Percentiles rank a stretch among this genome's conserved stretches.
These are phyloP conservation scores for Camelina sativa DNA, from an alignment of 345 rosid species.

Conservation along the genomic window DNA sequence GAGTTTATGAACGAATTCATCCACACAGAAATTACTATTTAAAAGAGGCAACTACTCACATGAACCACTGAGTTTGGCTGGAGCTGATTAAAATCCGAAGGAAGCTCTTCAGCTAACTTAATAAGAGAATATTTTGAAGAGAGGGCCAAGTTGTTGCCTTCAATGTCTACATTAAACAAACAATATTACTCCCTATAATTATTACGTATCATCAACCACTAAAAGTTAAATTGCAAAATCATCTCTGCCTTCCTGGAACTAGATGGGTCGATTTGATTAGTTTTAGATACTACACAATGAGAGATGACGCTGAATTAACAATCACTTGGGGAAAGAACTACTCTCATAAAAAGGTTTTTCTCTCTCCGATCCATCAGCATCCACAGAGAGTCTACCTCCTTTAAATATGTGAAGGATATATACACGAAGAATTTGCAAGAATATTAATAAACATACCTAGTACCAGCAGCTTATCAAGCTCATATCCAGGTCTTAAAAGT, in stretches of 20 bases:
- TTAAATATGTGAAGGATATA: constrained; percentile 8
- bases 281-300: constrained; percentile 4
- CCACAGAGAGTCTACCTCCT: constrained; percentile 1
- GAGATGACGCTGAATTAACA: constrained; percentile 3
- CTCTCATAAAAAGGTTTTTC: neutral
- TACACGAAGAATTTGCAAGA: constrained; percentile 19
- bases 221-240: constrained; percentile 1
- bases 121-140: constrained; percentile 86
- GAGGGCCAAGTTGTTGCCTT: constrained; percentile 69
- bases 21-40: constrained; percentile 21
- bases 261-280: constrained; percentile 7
- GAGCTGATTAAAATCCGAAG: constrained; percentile 68
- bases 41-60: constrained; percentile 55
- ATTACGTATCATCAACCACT: constrained; percentile 12
- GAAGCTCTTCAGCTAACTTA: constrained; percentile 67
- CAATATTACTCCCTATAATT: constrained; percentile 1
- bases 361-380: neutral
- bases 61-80: constrained; percentile 64
- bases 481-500: constrained; percentile 75
- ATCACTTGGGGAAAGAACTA: constrained; percentile 7
- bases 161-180: constrained; percentile 63
- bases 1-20: constrained; percentile 5
- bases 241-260: constrained; percentile 12
- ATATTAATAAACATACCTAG: constrained; percentile 58
- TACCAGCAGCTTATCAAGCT: constrained; percentile 80